phyloP scores from a whole-genome alignment of 2,329 filamentous ascomycete species.

The Fusarium sp. region DNA sequence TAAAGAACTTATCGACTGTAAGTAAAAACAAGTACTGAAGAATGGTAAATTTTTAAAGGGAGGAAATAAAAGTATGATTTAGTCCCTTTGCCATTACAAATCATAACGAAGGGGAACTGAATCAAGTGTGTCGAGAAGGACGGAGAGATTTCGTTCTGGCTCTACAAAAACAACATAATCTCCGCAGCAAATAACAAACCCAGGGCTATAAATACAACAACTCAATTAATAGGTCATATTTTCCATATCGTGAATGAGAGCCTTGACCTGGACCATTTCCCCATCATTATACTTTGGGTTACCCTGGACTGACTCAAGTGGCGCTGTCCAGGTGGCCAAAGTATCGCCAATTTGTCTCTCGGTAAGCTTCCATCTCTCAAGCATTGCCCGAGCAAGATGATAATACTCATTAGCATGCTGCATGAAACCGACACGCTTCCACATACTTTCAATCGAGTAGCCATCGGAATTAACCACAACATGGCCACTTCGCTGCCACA shows the following conservation, averaged over 20 bases:
- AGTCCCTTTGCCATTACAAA: too few species aligned
- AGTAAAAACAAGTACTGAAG: too few species aligned
- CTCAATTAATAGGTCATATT: not conserved
- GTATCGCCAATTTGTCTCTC: not conserved
- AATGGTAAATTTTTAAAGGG: too few species aligned
- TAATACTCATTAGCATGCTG: not conserved
- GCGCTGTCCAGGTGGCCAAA: not conserved
- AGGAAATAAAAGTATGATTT: too few species aligned
- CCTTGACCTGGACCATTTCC: not conserved
- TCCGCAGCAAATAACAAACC: too few species aligned
- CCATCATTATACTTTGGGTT: not conserved
- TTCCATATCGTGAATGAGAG: not conserved
- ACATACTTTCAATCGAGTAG: not conserved
- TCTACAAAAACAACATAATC: too few species aligned
- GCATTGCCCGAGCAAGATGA: not conserved
- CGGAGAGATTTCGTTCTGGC: too few species aligned
- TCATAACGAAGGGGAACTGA: too few species aligned
- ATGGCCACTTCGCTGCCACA: not conserved
- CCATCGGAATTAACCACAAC: fast-evolving
- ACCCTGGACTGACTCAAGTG: not conserved
- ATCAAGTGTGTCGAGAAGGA: too few species aligned
- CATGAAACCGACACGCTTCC: not conserved
- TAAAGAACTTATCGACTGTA: too few species aligned
- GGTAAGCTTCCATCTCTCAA: not conserved
- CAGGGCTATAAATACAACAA: too few species aligned